phyloP scores from a whole-genome alignment of 1,139 yeast species.

The Pichia sp. region DNA sequence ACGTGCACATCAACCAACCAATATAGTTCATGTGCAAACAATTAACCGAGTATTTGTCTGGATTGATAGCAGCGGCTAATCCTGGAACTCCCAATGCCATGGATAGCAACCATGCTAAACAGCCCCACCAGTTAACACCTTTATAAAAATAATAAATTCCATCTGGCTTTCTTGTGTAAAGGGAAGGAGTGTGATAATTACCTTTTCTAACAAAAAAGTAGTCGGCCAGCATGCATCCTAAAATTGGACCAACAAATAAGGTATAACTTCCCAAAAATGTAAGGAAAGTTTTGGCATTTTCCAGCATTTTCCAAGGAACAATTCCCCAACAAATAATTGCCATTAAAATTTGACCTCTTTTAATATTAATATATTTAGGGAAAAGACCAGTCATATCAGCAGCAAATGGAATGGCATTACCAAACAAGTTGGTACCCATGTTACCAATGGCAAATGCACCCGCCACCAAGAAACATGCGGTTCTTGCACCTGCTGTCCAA shows the following conservation, averaged over 20 bases:
- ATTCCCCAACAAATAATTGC: slow-evolving; percentile 66
- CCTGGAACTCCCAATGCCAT: slow-evolving; percentile 13
- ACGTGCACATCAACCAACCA: slow-evolving; percentile 12
- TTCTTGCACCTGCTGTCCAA: slow-evolving; percentile 34
- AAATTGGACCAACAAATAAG: slow-evolving; percentile 25
- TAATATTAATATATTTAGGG: slow-evolving; percentile 70
- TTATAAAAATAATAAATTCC: slow-evolving; percentile 28
- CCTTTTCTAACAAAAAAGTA: slow-evolving; percentile 26
- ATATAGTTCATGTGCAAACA: slow-evolving; percentile 11
- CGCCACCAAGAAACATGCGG: slow-evolving; percentile 40
- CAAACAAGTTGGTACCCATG: slow-evolving; percentile 39
- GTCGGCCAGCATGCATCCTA: slow-evolving; percentile 28
- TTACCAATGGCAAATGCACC: slow-evolving; percentile 38
- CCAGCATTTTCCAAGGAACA: slow-evolving; percentile 66
- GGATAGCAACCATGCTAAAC: slow-evolving; percentile 10
- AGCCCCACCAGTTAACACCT: slow-evolving; percentile 20
- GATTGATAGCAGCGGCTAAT: slow-evolving; percentile 23
- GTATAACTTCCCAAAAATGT: slow-evolving; percentile 27
- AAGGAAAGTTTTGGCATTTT: slow-evolving; percentile 48
- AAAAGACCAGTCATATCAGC: slow-evolving; percentile 71
- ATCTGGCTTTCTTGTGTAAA: slow-evolving; percentile 21
- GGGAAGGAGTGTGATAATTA: slow-evolving; percentile 24
- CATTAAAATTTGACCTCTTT: slow-evolving; percentile 73
- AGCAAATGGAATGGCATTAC: slow-evolving; percentile 46
- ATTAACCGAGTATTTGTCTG: slow-evolving; percentile 3